Evolutionary conservation across 495 filamentous ascomycete species (phyloP).

Genomic region (Lasiosphaeria hispida): DNA sequence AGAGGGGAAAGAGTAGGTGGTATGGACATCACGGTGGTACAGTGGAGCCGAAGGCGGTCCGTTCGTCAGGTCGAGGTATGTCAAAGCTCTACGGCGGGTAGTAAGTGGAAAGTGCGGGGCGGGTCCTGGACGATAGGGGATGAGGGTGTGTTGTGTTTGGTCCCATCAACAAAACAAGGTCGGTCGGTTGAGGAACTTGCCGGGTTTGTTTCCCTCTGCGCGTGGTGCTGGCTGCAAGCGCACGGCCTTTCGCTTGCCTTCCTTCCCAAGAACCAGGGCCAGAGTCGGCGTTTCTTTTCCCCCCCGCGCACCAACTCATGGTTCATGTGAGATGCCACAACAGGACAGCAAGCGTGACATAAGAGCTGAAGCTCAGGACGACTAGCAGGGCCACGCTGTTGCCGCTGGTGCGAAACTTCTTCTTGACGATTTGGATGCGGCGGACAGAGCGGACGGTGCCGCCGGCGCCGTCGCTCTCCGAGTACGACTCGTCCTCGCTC

Average conservation of each 20-base stretch:
- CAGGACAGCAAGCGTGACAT: slow-evolving; percentile 73
- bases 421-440: slow-evolving; percentile 41
- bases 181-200: background rate
- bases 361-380: slow-evolving; percentile 75
- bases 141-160: background rate
- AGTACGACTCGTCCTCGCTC: slow-evolving; percentile 41
- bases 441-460: slow-evolving; percentile 10
- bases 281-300: background rate
- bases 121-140: background rate
- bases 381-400: slow-evolving; percentile 80
- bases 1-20: too few relatives aligned
- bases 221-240: background rate
- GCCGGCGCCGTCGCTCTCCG: slow-evolving; percentile 20
- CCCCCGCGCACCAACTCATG: background rate
- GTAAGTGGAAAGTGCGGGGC: too few relatives aligned
- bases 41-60: too few relatives aligned
- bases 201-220: background rate
- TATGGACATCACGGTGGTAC: too few relatives aligned
- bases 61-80: too few relatives aligned
- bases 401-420: slow-evolving; percentile 87
- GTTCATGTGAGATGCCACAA: slow-evolving; percentile 55
- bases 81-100: too few relatives aligned
- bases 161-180: background rate
- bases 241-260: slow-evolving; percentile 16
- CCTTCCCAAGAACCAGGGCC: slow-evolving; percentile 5